Base-by-base conservation (phyloP, 345 rosid genomes). In the Mercurialis annua region DNA sequence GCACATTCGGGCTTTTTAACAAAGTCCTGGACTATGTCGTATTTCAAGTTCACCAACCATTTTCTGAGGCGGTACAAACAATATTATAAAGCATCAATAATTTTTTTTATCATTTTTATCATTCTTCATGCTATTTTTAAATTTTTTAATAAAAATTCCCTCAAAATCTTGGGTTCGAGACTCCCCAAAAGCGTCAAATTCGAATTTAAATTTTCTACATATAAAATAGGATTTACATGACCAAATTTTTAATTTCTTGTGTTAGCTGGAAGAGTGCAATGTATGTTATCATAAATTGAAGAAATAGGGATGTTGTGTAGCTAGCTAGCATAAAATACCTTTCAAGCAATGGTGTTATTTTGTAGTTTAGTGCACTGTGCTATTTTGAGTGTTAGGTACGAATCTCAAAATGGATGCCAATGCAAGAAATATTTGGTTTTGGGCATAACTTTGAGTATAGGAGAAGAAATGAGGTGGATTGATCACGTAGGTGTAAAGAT, bases 361-460 rank as follows among this genome's bases (percentile, higher is more conserved):
- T 31, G 65, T 70, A 24, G 64, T 59, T 61, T 62, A 67, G 66
- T 61, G 77, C 44, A 44, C 14, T 23, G 40, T 34, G 10, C 11
- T 33, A 43, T 4, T 14, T 42, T n/a, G 59, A 18, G 26, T 47
- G 74, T 67, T 75, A 64, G 78, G 77, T 76, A 30, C 59, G 23
- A 29, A 54, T 56, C 70, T 40, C 21, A 18, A 33, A 60, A 69
- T 64, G 71, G 59, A 51, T 65, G 73, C 64, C 40, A 67, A 67
- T 67, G 70, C 60, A 69, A 40, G 69, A 66, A 71, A 75, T 66
- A 49, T 52, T 58, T 58, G 50, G 53, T 64, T 46, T 52, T 14
- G 26, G 46, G 8, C 43, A 70, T 49, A 14, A 58, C 75, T 78
- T 83, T 78, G 84, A 80, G 86, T 83, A 65, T 62, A 60, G 64